Base-by-base conservation (phyloP, 2,329 filamentous ascomycete species). In the Neoascochyta sp. region DNA sequence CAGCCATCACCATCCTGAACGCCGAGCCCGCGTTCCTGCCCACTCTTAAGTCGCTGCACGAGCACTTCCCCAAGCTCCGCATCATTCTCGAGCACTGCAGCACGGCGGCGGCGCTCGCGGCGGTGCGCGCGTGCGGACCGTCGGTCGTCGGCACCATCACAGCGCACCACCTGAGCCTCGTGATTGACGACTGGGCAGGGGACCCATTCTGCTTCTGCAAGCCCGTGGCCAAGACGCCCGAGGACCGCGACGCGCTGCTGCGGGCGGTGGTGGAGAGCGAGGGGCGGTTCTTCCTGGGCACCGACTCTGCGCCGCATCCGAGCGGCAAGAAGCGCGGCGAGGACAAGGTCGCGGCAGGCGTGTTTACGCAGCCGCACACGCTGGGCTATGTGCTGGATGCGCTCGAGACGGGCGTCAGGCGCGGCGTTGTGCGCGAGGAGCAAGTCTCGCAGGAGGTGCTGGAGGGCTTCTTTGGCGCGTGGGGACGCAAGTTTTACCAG, bases 121-220 rank as follows among this genome's bases (percentile, higher is more conserved):
- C 86, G 1, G 89, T 95, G 19, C 74, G 75, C 43, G 69, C 76
- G 9, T 93, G 87, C 53, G 86, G 87, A 0, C 75, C 81, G 11
- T 84, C 76, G 3, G 90, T 95, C 14, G 82, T 76, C 0, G 81
- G 75, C 4, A 90, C 85, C 7, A 87, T 94, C 45, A 95, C 88
- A 0, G 85, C 86, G 2, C 88, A 95, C 55, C 88, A 95, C 54
- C 70, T 94, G 13, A 87, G 78, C 46, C 73, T 95, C 17, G 86
- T 83, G 9, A 79, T 86, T 10, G 83, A 92, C 50, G 80, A 88
- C 49, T 83, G 81, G 69, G 67, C 67, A 4, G 69, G 70, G 30
- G 76, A 84, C 50, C 75, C 88, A 54, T 80, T 90, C 75, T 78
- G 81, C 54, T 93, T 89, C 68, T 86, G 81, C 68, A 86, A 86